Evolutionary conservation across 202 grass and related monocot species (phyloP).

Genomic region (Schoenoplectus tabernaemontani): DNA sequence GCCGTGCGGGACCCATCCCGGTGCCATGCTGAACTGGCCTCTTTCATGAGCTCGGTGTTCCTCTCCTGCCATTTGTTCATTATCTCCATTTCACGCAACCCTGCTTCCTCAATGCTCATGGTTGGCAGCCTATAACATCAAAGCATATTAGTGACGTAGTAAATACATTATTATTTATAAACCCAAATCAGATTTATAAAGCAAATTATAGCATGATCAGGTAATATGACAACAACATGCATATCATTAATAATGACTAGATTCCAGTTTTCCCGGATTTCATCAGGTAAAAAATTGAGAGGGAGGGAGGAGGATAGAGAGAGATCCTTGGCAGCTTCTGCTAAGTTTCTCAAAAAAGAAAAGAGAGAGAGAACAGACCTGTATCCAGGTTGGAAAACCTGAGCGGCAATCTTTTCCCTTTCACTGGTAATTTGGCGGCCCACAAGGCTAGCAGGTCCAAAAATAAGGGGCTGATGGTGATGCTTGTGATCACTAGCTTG

Average conservation of each 20-base stretch:
- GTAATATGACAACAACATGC: not conserved
- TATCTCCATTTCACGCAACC: constrained; percentile 86
- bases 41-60: constrained; percentile 50
- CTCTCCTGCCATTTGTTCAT: constrained; percentile 85
- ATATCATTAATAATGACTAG: not conserved
- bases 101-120: constrained; percentile 95
- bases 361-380: constrained; percentile 33
- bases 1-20: constrained; percentile 33
- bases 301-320: not conserved
- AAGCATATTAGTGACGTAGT: not conserved
- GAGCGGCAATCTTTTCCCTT: constrained; percentile 68
- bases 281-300: no score
- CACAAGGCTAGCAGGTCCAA: constrained; percentile 76
- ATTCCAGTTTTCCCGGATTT: not conserved
- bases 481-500: constrained; percentile 77
- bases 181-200: not conserved
- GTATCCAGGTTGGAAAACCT: constrained; percentile 91
- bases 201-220: not conserved
- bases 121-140: constrained; percentile 49
- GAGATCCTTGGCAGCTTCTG: no score
- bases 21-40: constrained; percentile 68
- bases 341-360: no score
- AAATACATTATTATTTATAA: constrained; percentile 6
- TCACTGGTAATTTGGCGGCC: constrained; percentile 56
- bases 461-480: constrained; percentile 76